Evolutionary conservation across 352 stramenopile genomes (phyloP).

Genomic region (Phytopythium sindhum): DNA sequence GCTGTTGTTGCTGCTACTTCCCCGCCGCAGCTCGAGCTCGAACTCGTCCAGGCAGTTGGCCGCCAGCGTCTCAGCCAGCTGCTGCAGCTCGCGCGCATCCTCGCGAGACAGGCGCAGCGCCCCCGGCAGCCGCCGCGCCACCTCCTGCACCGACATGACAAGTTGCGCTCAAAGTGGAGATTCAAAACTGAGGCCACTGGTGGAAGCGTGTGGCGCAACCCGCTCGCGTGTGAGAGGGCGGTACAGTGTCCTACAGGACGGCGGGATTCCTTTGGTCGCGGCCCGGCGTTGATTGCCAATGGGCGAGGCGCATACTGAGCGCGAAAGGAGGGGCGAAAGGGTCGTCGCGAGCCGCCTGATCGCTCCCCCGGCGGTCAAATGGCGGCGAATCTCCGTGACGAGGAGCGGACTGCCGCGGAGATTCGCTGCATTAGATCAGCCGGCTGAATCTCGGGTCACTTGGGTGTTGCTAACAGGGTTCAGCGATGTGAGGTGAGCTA

Average conservation of each 20-base stretch:
- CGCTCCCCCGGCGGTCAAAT: neutral
- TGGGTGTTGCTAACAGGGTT: too few species aligned
- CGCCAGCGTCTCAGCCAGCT: conserved; percentile 18
- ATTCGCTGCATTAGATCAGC: neutral
- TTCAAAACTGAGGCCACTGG: too few species aligned
- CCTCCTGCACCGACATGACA: conserved; percentile 1
- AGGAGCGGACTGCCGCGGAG: neutral
- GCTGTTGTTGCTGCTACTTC: neutral
- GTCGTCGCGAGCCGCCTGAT: neutral
- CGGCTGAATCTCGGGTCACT: neutral
- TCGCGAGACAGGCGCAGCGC: conserved; percentile 16
- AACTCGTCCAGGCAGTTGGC: conserved; percentile 22
- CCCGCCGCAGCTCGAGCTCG: conserved; percentile 2
- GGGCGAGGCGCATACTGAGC: neutral
- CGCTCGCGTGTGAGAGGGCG: too few species aligned
- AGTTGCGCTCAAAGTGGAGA: neutral
- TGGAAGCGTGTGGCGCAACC: too few species aligned
- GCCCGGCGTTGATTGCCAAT: too few species aligned
- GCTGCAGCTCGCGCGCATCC: conserved; percentile 12
- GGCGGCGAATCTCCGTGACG: neutral
- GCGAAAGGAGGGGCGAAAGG: neutral
- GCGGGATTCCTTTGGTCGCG: too few species aligned
- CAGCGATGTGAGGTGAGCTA: too few species aligned
- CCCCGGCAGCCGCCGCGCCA: conserved; percentile 13
- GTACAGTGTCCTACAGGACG: too few species aligned